A percentile compares a stretch with the other conserved stretches of the same genome.
Conservation (phyloP, 306 rosid genomes). For the Clitoria ternatea region DNA sequence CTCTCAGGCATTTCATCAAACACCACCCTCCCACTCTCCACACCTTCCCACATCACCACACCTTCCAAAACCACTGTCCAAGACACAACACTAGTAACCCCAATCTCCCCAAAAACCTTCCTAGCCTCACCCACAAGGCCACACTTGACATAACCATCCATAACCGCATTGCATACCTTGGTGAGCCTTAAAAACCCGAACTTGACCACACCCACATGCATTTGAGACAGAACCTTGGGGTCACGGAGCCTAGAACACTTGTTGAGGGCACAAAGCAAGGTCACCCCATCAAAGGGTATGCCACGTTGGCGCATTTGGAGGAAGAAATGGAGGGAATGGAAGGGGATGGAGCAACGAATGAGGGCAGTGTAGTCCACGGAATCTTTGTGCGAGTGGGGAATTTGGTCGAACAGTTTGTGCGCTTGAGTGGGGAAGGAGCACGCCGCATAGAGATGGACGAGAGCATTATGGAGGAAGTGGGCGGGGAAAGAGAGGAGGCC, state of each 20-base stretch:
- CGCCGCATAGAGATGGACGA: constrained; percentile 44
- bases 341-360: constrained; percentile 42
- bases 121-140: constrained; percentile 44
- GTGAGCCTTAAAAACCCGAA: constrained; percentile 37
- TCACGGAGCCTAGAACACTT: constrained; percentile 48
- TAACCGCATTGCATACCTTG: constrained; percentile 51
- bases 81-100: constrained; percentile 53
- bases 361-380: constrained; percentile 64
- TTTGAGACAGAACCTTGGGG: constrained; percentile 33
- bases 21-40: constrained; percentile 52
- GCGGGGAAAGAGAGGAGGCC: constrained; percentile 40
- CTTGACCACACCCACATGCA: constrained; percentile 45
- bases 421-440: constrained; percentile 31
- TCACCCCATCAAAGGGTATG: constrained; percentile 42
- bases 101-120: constrained; percentile 52
- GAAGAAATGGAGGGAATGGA: constrained; percentile 40
- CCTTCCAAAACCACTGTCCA: constrained; percentile 78
- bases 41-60: constrained; percentile 54
- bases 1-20: constrained; percentile 66
- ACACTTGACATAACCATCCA: constrained; percentile 74
- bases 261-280: constrained; percentile 41
- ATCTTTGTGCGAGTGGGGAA: constrained; percentile 62
- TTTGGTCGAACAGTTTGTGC: constrained; percentile 46
- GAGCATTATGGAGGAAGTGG: constrained; percentile 59
- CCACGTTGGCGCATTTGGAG: constrained; percentile 40